phyloP scores from a whole-genome alignment of 78 protist genomes.

The Dictyostelium firmibasis region DNA sequence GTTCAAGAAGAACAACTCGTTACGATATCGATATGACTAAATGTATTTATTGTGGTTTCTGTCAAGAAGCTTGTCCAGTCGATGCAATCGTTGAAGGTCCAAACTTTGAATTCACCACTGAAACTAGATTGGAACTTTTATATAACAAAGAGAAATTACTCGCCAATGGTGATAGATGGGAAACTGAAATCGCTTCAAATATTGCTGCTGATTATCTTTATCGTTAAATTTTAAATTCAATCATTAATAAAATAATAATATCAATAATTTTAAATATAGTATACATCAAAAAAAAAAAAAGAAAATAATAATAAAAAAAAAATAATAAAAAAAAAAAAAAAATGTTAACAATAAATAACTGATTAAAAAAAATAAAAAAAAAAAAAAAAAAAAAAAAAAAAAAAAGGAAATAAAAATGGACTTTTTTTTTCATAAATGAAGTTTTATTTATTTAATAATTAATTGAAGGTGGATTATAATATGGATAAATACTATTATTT shows the following conservation, averaged over 20 bases:
- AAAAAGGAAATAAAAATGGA: not conserved
- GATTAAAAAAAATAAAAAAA: not conserved
- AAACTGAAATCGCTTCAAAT: conserved; percentile 92
- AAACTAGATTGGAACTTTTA: conserved; percentile 91
- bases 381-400: not conserved
- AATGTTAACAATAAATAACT: not conserved
- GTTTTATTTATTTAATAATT: not conserved
- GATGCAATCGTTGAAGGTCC: conserved; percentile 97
- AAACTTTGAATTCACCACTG: conserved; percentile 94
- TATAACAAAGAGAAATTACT: conserved; percentile 95
- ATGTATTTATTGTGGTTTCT: conserved; percentile 94
- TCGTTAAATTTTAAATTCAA: conserved; percentile 71
- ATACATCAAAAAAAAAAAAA: not conserved
- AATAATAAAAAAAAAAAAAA: not conserved
- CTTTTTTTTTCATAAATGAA: too few species aligned
- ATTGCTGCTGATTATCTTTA: conserved; percentile 85
- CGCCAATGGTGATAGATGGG: conserved; percentile 95
- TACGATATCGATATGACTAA: conserved; percentile 94
- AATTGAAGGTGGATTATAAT: conserved; percentile 1
- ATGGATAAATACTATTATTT: not conserved
- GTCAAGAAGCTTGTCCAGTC: conserved; percentile 96
- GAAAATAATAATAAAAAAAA: not conserved
- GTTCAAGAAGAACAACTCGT: conserved; percentile 94
- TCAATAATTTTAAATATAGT: not conserved
- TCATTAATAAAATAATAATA: not conserved